Evolutionary conservation across 768 basidiomycete species (phyloP).

Genomic region (Trametes cubensis): DNA sequence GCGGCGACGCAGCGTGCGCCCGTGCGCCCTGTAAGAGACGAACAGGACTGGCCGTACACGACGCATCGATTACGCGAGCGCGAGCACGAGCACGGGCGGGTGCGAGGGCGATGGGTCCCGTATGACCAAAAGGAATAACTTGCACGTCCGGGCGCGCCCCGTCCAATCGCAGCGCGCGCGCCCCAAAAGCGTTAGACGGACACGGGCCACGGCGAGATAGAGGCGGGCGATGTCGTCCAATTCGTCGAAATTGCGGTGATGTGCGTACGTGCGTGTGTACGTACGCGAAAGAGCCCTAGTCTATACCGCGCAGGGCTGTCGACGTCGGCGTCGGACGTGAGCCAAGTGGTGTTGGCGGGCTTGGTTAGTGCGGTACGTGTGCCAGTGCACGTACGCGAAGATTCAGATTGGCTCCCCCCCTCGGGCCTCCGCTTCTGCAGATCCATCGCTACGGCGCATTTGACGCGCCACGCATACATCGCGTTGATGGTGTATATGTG

Average conservation of each 20-base stretch:
- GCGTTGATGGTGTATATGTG: too few relatives aligned
- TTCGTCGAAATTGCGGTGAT: neutral
- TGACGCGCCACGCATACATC: too few relatives aligned
- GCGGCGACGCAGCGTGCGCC: neutral
- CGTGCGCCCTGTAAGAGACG: slow-evolving; percentile 1
- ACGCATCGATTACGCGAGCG: neutral
- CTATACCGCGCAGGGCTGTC: neutral
- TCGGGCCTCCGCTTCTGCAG: too few relatives aligned
- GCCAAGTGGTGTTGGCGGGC: too few relatives aligned
- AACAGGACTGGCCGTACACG: too few relatives aligned
- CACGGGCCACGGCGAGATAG: too few relatives aligned
- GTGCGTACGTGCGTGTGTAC: neutral
- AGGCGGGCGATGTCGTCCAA: slow-evolving; percentile 3
- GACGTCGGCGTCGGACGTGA: too few relatives aligned
- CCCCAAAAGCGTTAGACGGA: slow-evolving; percentile 1
- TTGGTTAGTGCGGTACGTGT: too few relatives aligned
- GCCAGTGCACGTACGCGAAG: too few relatives aligned
- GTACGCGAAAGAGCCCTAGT: neutral
- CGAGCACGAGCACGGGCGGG: too few relatives aligned
- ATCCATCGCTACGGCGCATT: too few relatives aligned
- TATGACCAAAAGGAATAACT: neutral
- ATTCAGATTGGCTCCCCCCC: too few relatives aligned
- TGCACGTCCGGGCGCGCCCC: neutral
- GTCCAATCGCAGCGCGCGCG: slow-evolving; percentile 6
- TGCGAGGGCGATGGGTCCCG: neutral